A percentile compares a stretch with the other conserved stretches of the same genome.
Evolutionary conservation across 805 yeast species (phyloP).

Genomic region (Barnettozyma botsteinii): DNA sequence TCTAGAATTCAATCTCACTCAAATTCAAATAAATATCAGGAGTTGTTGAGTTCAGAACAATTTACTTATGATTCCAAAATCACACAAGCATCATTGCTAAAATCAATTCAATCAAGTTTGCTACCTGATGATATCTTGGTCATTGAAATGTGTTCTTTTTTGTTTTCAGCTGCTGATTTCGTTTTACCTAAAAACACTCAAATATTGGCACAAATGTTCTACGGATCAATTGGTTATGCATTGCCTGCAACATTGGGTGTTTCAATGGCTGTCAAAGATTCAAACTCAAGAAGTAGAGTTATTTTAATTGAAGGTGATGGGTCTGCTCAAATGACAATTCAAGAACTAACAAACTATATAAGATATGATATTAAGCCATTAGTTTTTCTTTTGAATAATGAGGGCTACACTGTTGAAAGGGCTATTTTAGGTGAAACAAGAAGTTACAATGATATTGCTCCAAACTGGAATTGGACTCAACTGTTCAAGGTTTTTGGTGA

Average conservation of each 20-base stretch:
- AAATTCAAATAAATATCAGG: background rate
- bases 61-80: slow-evolving; percentile 17
- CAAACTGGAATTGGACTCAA: slow-evolving; percentile 47
- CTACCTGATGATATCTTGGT: slow-evolving; percentile 52
- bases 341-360: slow-evolving; percentile 56
- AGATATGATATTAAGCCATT: slow-evolving; percentile 51
- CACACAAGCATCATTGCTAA: slow-evolving; percentile 45
- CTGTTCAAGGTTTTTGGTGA: slow-evolving; percentile 52
- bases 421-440: slow-evolving; percentile 52
- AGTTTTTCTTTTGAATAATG: slow-evolving; percentile 54
- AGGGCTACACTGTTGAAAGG: slow-evolving; percentile 63
- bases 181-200: slow-evolving; percentile 44
- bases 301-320: slow-evolving; percentile 64
- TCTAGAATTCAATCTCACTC: slow-evolving; percentile 7
- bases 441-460: slow-evolving; percentile 54
- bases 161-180: slow-evolving; percentile 55
- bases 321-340: slow-evolving; percentile 61
- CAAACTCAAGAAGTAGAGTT: slow-evolving; percentile 32
- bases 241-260: slow-evolving; percentile 63
- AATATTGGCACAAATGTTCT: slow-evolving; percentile 56
- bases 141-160: slow-evolving; percentile 62
- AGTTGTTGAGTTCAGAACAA: background rate
- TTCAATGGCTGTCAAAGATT: slow-evolving; percentile 49
- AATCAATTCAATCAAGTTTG: slow-evolving; percentile 45
- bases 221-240: slow-evolving; percentile 65